Evolutionary conservation across 2,329 filamentous ascomycete genomes (phyloP), one percentile per base, ranked within the genome.

Genomic region (Stenocarpella maydis): DNA sequence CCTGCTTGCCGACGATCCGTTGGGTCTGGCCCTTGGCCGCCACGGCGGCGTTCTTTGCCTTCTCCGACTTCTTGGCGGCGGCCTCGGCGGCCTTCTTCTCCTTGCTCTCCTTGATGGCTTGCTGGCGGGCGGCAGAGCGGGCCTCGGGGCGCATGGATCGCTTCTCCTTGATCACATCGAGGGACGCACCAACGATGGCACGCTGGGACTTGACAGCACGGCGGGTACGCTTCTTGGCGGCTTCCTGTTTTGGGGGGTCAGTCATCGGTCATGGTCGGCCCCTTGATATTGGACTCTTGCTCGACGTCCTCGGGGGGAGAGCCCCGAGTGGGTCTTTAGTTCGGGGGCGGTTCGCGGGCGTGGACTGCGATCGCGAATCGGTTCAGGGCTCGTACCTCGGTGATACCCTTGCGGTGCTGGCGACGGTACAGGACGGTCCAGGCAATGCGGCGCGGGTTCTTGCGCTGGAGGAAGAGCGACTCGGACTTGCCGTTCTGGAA

Each of bases 401-500:
- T 97, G 87, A 98, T 97, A 92, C 96, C 96, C 94, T 99, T 99
- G 90, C 95, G 96, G 92, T 98, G 95, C 88, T 97, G 93, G 86
- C 95, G 93, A 85, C 96, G 92, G 93, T 93, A 99, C 75, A 99
- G 93, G 80, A 95, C 91, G 77, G 96, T 99, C 96, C 96, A 99
- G 78, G 95, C 91, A 85, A 99, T 98, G 84, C 95, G 94, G 86
- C 96, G 95, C 84, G 96, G 96, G 91, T 99, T 99, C 94, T 99
- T 99, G 90, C 96, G 95, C 91, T 99, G 96, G 79, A 98, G 93
- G 91, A 99, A 99, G 78, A 99, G 93, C 77, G 94, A 97, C 88
- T 99, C 96, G 86, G 94, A 95, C 89, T 99, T 99, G 89, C 96
- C 94, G 87, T 97, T 98, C 87, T 97, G 94, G 93, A 99, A 99